A percentile compares a stretch with the other conserved stretches of the same genome.
These are phyloP conservation scores for Graphiopsis chlorocephala DNA, from an alignment of 2,329 filamentous ascomycete species.

Conservation along the genomic window DNA sequence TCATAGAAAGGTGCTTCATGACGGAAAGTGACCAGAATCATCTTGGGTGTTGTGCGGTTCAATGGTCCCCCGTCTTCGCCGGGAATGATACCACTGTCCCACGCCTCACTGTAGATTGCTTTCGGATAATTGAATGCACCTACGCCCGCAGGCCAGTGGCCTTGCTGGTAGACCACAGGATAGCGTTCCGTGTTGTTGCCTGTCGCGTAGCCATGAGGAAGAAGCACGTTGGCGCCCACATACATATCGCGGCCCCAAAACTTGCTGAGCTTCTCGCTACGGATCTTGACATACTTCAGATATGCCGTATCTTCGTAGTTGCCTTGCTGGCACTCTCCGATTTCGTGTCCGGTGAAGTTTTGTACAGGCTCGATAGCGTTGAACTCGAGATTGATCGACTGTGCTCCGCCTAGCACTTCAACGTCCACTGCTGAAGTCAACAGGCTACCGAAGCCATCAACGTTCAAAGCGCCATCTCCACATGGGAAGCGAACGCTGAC, in stretches of 20 bases:
- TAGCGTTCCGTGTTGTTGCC: slow-evolving; percentile 33
- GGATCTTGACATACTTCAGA: slow-evolving; percentile 39
- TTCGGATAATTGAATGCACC: slow-evolving; percentile 23
- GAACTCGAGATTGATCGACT: slow-evolving; percentile 34
- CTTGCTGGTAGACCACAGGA: slow-evolving; percentile 37
- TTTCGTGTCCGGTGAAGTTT: slow-evolving; percentile 35
- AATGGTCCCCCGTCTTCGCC: slow-evolving; percentile 26
- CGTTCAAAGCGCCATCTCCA: slow-evolving; percentile 24
- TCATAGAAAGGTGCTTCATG: slow-evolving; percentile 40
- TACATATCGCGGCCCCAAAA: slow-evolving; percentile 38
- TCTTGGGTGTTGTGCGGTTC: slow-evolving; percentile 33
- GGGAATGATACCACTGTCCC: slow-evolving; percentile 35
- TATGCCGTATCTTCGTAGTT: slow-evolving; percentile 37
- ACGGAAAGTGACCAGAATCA: slow-evolving; percentile 39
- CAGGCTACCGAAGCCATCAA: slow-evolving; percentile 35
- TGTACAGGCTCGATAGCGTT: slow-evolving; percentile 28
- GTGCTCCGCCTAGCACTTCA: slow-evolving; percentile 28
- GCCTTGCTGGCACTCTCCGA: slow-evolving; percentile 39
- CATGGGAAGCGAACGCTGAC: slow-evolving; percentile 38
- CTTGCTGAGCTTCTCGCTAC: slow-evolving; percentile 35
- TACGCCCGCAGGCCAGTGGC: slow-evolving; percentile 22
- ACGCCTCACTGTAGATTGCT: slow-evolving; percentile 20
- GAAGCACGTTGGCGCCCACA: slow-evolving; percentile 38
- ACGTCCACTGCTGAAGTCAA: slow-evolving; percentile 28
- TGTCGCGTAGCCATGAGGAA: slow-evolving; percentile 36